phyloP scores from a whole-genome alignment of 2,329 filamentous ascomycete species.

The Diaporthe sp. region DNA sequence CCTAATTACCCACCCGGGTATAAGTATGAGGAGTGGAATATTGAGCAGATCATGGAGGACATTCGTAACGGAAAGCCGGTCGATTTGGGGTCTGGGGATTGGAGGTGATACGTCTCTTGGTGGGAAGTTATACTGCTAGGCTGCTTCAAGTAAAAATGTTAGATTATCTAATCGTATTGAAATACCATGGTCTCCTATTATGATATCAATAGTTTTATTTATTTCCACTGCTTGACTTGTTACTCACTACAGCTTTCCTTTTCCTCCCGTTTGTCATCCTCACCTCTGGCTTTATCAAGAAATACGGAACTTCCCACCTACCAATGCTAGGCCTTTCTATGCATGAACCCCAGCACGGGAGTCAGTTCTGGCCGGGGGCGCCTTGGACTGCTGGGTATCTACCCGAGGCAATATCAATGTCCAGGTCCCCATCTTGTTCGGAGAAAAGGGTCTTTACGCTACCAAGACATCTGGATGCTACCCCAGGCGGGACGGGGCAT shows the following conservation, averaged over 20 bases:
- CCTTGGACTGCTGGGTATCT: background rate
- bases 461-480: constrained; percentile 7
- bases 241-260: too few relatives aligned
- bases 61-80: constrained; percentile 34
- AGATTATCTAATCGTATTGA: too few relatives aligned
- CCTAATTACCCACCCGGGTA: constrained; percentile 39
- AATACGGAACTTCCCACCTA: too few relatives aligned
- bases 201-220: too few relatives aligned
- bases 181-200: too few relatives aligned
- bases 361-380: background rate
- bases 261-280: too few relatives aligned
- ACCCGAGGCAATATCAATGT: background rate
- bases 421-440: background rate
- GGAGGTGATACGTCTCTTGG: background rate
- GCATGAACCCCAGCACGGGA: background rate
- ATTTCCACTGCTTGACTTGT: too few relatives aligned
- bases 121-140: background rate
- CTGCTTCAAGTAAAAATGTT: too few relatives aligned
- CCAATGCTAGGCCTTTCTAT: too few relatives aligned
- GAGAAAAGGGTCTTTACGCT: constrained; percentile 3
- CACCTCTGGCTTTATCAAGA: too few relatives aligned
- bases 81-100: background rate
- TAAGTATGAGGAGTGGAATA: constrained; percentile 46
- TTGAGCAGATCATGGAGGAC: constrained; percentile 46
- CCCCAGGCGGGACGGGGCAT: background rate